These are phyloP conservation scores for Colletotrichum sansevieriae DNA, from an alignment of 2,329 filamentous ascomycete genomes.

Conservation along the genomic window DNA sequence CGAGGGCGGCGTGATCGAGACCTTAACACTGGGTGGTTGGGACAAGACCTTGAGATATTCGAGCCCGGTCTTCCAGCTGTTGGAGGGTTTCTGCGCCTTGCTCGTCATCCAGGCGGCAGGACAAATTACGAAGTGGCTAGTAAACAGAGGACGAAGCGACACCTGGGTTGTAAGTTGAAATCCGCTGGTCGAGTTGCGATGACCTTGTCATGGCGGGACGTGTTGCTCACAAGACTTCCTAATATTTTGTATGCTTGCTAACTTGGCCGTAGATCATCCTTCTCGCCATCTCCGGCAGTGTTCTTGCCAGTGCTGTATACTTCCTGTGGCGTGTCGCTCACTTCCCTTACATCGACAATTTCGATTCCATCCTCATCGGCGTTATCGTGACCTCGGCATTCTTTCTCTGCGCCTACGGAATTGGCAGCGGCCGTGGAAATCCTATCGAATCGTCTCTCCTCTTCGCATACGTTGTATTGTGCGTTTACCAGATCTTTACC, in stretches of 20 bases:
- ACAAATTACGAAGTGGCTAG: slow-evolving; percentile 93
- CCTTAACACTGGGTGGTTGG: slow-evolving; percentile 85
- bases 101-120: slow-evolving; percentile 95
- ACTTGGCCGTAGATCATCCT: slow-evolving; percentile 79
- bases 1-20: slow-evolving; percentile 85
- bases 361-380: slow-evolving; percentile 93
- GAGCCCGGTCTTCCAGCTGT: slow-evolving; percentile 92
- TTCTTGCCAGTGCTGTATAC: slow-evolving; percentile 94
- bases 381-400: slow-evolving; percentile 92
- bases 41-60: slow-evolving; percentile 90
- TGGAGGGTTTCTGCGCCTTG: slow-evolving; percentile 96
- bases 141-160: slow-evolving; percentile 93
- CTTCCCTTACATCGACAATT: slow-evolving; percentile 92
- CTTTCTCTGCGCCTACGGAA: slow-evolving; percentile 93
- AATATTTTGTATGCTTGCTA: slow-evolving; percentile 45
- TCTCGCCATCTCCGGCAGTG: slow-evolving; percentile 86
- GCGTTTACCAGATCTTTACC: slow-evolving; percentile 99
- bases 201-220: background rate
- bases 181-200: slow-evolving; percentile 3
- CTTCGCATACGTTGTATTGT: slow-evolving; percentile 91
- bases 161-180: slow-evolving; percentile 86
- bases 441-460: slow-evolving; percentile 58
- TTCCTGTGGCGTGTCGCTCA: slow-evolving; percentile 96
- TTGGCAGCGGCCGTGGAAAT: slow-evolving; percentile 92
- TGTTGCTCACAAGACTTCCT: background rate